Base-by-base conservation (phyloP, 192 early-diverging fungal species). In the Entomortierella lignicola region DNA sequence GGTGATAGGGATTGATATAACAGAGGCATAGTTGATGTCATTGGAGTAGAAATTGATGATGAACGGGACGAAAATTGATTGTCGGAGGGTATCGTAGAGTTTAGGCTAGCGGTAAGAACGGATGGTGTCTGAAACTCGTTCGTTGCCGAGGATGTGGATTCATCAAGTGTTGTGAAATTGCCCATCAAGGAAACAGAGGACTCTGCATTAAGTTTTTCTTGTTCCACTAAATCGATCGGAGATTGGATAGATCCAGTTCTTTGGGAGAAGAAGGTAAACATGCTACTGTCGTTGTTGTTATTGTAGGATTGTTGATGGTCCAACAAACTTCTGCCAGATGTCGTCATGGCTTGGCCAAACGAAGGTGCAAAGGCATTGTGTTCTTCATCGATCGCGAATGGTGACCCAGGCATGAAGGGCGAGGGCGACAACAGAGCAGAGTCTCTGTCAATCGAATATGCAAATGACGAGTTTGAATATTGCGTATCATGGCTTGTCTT, bases 341-440 rank as follows among this genome's bases (percentile, higher is more conserved):
- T 41, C 21, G 30, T 18, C 20, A 74, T 50, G 7, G 67, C 57
- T 23, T 79, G 67, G 2, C 41, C 41, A 43, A 66, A 79, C 8
- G 47, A 66, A 7, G 75, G 63, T 20, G 63, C 53, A 48, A 79
- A 79, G 5, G 30, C 27, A 39, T 66, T 79, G 8, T 51, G 56
- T 2, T 66, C 56, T 5, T 70, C 67, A 17, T 79, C 75, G 12
- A 57, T 69, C 17, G 68, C 75, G 31, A 60, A 79, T 4, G 75
- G 75, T n/a, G 75, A 79, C 23, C 68, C 75, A 10, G 75, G 67
- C 68, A 79, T 70, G 34, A 79, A 79, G 1, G 75, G 75, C 39
- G 66, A 70, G 0, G 65, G 42, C n/a, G 65, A 27, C 20, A 54
- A 55, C 15, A 60, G 55, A 0, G 62, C 18, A 0, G 55, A 15